These are phyloP conservation scores for Beauveria bassiana DNA, from an alignment of 2,329 filamentous ascomycete species.

Conservation along the genomic window DNA sequence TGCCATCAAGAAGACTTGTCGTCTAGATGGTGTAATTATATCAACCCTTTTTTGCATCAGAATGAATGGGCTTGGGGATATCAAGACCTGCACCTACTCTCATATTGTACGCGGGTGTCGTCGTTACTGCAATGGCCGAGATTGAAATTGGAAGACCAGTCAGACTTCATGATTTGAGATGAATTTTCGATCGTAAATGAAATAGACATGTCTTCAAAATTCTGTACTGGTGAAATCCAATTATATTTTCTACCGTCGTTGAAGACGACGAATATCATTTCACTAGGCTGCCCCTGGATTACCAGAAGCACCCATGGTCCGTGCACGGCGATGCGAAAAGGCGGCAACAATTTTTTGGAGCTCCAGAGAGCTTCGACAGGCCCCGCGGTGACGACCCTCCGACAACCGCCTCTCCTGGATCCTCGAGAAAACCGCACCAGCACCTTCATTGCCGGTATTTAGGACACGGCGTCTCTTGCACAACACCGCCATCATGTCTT, in stretches of 20 bases:
- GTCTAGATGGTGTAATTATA: too few relatives aligned
- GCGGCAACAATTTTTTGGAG: constrained; percentile 46
- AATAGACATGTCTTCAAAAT: too few relatives aligned
- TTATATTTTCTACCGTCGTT: not conserved
- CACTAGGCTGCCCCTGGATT: not conserved
- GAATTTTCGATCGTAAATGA: too few relatives aligned
- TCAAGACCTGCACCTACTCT: too few relatives aligned
- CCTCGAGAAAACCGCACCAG: constrained; percentile 14
- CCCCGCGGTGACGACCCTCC: constrained; percentile 18
- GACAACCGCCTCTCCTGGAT: constrained; percentile 12
- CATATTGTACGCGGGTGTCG: too few relatives aligned
- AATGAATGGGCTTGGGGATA: too few relatives aligned
- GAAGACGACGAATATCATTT: not conserved
- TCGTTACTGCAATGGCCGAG: too few relatives aligned
- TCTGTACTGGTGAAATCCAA: too few relatives aligned
- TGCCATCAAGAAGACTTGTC: too few relatives aligned
- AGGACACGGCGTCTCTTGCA: constrained; percentile 2
- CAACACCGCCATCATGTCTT: constrained; percentile 61
- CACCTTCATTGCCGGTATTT: constrained; percentile 4
- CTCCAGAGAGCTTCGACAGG: constrained; percentile 29
- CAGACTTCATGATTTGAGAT: too few relatives aligned
- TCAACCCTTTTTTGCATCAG: too few relatives aligned
- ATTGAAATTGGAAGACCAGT: too few relatives aligned
- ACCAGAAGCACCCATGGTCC: constrained; percentile 14
- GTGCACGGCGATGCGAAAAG: constrained; percentile 23